Conservation (phyloP, 257 asterid genomes). For the Plantago major region DNA sequence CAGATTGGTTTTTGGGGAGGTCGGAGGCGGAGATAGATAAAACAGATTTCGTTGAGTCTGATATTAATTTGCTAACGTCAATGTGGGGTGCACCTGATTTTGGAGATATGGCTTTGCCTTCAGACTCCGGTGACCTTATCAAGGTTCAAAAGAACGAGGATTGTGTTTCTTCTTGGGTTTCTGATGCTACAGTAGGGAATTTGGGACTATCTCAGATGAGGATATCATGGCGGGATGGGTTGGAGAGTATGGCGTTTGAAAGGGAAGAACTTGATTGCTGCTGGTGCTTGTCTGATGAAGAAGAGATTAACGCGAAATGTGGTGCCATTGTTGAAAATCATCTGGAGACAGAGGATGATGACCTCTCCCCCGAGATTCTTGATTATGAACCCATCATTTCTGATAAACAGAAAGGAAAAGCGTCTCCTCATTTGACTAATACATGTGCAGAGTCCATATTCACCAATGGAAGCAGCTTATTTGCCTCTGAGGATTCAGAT, state of each 20-base stretch:
- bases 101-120: conserved; percentile 22
- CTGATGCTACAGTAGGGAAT: conserved; percentile 44
- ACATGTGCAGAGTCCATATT: conserved; percentile 67
- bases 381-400: conserved; percentile 44
- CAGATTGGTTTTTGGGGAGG: conserved; percentile 23
- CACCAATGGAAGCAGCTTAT: conserved; percentile 63
- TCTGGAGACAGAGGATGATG: conserved; percentile 14
- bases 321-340: conserved; percentile 19
- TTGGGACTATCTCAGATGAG: conserved; percentile 45
- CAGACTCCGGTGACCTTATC: conserved; percentile 10
- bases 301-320: conserved; percentile 24
- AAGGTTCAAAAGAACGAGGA: conserved; percentile 21
- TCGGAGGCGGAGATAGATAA: conserved; percentile 19
- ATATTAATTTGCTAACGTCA: conserved; percentile 27
- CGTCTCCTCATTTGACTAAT: conserved; percentile 8
- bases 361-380: conserved; percentile 39
- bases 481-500: conserved; percentile 70
- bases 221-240: conserved; percentile 75
- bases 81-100: conserved; percentile 32
- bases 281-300: conserved; percentile 70
- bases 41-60: conserved; percentile 19
- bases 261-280: conserved; percentile 62
- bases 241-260: conserved; percentile 28
- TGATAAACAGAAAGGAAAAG: conserved; percentile 29
- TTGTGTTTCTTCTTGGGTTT: conserved; percentile 47